Base-by-base conservation (phyloP, 176 grass and related monocot genomes). In the Oryza meridionalis region DNA sequence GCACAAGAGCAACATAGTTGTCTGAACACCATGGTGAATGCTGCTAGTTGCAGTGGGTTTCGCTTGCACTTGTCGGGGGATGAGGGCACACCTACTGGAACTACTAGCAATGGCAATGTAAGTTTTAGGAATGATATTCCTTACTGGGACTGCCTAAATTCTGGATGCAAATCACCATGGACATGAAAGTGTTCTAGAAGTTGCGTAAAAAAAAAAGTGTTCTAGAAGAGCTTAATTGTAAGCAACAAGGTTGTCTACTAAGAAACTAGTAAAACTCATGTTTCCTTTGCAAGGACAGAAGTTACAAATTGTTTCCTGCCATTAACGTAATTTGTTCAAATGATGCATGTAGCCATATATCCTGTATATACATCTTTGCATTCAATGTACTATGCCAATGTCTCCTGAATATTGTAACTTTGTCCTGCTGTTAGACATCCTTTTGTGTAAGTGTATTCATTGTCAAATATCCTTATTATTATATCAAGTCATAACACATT, bases 1-100 rank as follows among this genome's bases (percentile, higher is more conserved):
- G 65, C 75, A 19, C 84, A 78, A 26, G 84, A 86, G 38, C 68
- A 21, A 24, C 59, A 62, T 17, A 71, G 35, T 43, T 65, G 29
- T 55, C 42, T 19, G 68, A 79, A 79, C 69, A 61, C 35, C 22
- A 50, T 46, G 3, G 16, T 69, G 12, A 82, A 73, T 75, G 25
- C 64, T 76, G 22, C 33, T 75, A 70, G 55, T 72, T 87, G 68
- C 73, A 62, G 81, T 8, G 78, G 88, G 16, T 90, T 85, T 44
- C 66, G 33, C 40, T 70, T 98, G 77, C 89, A 83, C 33, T 82
- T 98, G 64, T 98, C 95, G 19, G 92, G 87, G 69, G 91, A 90
- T 70, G 86, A 89, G 65, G 81, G 84, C 11, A 86, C 91, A 64
- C 84, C 79, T 71, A 59, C 14, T 24, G 72, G 65, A 61, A 87